These are phyloP conservation scores for Polychytrium aggregatum DNA, from an alignment of 192 early-diverging fungal genomes.

Conservation along the genomic window DNA sequence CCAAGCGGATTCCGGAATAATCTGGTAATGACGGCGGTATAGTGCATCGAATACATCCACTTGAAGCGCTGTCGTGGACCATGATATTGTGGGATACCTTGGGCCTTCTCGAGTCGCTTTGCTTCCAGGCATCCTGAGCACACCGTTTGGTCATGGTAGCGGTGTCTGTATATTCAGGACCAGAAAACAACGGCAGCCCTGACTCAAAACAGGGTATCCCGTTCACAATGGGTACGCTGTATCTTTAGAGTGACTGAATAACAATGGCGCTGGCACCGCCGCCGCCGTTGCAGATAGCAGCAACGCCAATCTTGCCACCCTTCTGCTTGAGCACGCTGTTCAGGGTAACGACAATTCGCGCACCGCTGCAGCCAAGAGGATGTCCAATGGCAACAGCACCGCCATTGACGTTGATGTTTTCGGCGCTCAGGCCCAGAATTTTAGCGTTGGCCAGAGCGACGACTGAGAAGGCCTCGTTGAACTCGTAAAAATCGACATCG, in stretches of 20 bases:
- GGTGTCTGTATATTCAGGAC: no score
- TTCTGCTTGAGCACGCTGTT: constrained; percentile 49
- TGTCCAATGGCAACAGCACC: constrained; percentile 97
- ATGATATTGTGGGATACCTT: no score
- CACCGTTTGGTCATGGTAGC: no score
- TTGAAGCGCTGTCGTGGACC: no score
- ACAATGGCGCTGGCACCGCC: constrained; percentile 86
- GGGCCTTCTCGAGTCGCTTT: no score
- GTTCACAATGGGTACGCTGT: no score
- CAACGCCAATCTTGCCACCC: constrained; percentile 68
- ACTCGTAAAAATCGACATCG: constrained; percentile 84
- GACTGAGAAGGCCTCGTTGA: constrained; percentile 98
- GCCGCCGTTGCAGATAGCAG: constrained; percentile 94
- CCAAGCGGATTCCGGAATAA: no score
- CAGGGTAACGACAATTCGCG: constrained; percentile 76
- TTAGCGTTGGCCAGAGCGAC: constrained; percentile 83
- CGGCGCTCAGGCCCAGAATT: constrained; percentile 54
- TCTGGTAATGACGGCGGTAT: no score
- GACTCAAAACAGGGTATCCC: no score
- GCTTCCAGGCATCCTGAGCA: no score
- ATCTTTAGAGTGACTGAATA: constrained; percentile 36
- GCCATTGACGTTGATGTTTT: constrained; percentile 88
- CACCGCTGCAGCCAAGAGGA: constrained; percentile 93
- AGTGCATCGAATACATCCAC: no score
- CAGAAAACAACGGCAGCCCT: no score